These are phyloP conservation scores for Wickerhamomyces rabaulensis DNA, from an alignment of 805 yeast species.

Conservation along the genomic window DNA sequence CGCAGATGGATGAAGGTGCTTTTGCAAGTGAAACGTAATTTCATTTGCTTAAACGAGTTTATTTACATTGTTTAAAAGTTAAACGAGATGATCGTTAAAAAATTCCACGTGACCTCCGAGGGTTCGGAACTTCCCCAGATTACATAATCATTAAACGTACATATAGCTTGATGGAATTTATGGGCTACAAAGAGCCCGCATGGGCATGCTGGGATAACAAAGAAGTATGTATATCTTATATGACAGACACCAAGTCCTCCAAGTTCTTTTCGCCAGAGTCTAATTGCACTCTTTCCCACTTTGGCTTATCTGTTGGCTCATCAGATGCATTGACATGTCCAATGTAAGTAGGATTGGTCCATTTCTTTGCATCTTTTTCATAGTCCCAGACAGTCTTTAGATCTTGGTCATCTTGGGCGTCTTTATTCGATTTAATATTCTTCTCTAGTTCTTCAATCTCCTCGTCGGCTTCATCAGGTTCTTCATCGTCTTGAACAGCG, in stretches of 20 bases:
- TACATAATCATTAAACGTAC: too few relatives aligned
- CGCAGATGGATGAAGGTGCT: neutral
- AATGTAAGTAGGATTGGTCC: conserved; percentile 48
- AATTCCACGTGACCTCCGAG: neutral
- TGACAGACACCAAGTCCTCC: neutral
- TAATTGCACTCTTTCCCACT: neutral
- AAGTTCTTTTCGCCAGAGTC: neutral
- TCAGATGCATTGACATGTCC: conserved; percentile 6
- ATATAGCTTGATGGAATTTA: too few relatives aligned
- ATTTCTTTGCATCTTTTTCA: conserved; percentile 45
- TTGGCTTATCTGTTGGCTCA: neutral
- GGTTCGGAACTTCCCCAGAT: neutral
- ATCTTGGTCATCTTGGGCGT: conserved; percentile 25
- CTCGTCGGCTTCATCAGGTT: conserved; percentile 33
- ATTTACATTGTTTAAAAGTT: neutral
- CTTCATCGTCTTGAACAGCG: conserved; percentile 23
- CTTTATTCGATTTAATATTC: conserved; percentile 28
- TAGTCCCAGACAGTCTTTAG: conserved; percentile 53
- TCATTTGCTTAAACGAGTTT: too few relatives aligned
- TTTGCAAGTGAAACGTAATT: too few relatives aligned
- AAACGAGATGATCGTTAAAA: neutral
- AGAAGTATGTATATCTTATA: too few relatives aligned
- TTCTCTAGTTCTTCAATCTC: conserved; percentile 28
- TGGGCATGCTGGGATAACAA: too few relatives aligned
- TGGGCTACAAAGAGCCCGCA: too few relatives aligned